Conservation (phyloP, 208 protist species). For the Trichomonas gallinae region DNA sequence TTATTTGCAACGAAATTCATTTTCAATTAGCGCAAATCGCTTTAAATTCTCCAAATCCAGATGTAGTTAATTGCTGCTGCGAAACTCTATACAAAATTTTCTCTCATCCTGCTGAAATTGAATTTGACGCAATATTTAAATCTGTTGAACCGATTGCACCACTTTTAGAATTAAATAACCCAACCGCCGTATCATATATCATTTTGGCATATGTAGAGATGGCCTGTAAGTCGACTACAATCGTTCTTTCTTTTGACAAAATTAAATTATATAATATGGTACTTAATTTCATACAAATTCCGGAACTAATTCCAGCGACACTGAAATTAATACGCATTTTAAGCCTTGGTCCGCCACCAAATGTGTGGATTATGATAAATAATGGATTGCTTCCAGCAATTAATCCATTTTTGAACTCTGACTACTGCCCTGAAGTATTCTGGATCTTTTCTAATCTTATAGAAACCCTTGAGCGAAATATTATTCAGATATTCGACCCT, state of each 20-base stretch:
- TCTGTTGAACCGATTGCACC: background rate
- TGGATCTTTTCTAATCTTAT: background rate
- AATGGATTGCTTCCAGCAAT: background rate
- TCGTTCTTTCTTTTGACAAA: background rate
- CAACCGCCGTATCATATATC: background rate
- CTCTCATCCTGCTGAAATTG: background rate
- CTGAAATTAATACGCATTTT: background rate
- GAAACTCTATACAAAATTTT: background rate
- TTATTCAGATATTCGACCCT: background rate
- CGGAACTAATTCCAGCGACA: background rate
- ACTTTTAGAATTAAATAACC: background rate
- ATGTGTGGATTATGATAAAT: background rate
- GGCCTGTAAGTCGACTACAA: background rate
- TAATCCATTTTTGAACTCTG: background rate
- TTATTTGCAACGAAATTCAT: background rate
- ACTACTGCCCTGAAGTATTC: background rate
- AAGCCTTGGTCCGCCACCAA: background rate
- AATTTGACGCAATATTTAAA: background rate
- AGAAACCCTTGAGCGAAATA: background rate
- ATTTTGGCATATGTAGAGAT: background rate
- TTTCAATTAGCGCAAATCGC: background rate
- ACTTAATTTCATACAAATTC: background rate
- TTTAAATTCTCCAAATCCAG: too few relatives aligned
- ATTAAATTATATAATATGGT: background rate
- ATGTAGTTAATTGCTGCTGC: background rate